Conservation (phyloP, 2,329 filamentous ascomycete species). For the Paramyrothecium roridum region DNA sequence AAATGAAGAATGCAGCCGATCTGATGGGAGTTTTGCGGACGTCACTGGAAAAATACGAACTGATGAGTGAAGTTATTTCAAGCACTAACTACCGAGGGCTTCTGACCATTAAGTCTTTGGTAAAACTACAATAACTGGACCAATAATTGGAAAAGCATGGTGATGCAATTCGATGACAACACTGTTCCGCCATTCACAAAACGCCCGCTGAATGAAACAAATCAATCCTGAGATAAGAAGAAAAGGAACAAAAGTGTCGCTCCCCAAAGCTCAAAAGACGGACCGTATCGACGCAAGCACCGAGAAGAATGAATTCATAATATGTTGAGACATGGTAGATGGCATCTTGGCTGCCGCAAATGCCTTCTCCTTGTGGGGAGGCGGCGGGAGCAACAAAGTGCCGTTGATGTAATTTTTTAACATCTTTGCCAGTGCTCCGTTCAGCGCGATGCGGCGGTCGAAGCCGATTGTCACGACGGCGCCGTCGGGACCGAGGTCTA, state of each 20-base stretch:
- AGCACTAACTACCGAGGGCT: too few relatives aligned
- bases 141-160: too few relatives aligned
- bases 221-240: neutral
- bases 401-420: slow-evolving; percentile 30
- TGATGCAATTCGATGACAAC: too few relatives aligned
- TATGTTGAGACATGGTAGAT: neutral
- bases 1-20: too few relatives aligned
- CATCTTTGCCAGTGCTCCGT: slow-evolving; percentile 24
- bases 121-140: too few relatives aligned
- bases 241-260: neutral
- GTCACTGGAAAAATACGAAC: too few relatives aligned
- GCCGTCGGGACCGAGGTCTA: slow-evolving; percentile 31
- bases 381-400: slow-evolving; percentile 25
- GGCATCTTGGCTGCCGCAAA: neutral
- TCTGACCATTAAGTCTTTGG: too few relatives aligned
- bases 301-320: neutral
- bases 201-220: too few relatives aligned
- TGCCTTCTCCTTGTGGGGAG: slow-evolving; percentile 7
- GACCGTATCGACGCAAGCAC: neutral
- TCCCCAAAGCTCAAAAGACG: neutral
- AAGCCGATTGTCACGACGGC: slow-evolving; percentile 25
- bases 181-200: too few relatives aligned
- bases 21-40: too few relatives aligned
- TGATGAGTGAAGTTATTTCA: too few relatives aligned
- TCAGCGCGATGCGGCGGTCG: slow-evolving; percentile 22